Evolutionary conservation across 306 rosid genomes (phyloP), one percentile per base, ranked within the genome.

Genomic region (Albizia julibrissin): DNA sequence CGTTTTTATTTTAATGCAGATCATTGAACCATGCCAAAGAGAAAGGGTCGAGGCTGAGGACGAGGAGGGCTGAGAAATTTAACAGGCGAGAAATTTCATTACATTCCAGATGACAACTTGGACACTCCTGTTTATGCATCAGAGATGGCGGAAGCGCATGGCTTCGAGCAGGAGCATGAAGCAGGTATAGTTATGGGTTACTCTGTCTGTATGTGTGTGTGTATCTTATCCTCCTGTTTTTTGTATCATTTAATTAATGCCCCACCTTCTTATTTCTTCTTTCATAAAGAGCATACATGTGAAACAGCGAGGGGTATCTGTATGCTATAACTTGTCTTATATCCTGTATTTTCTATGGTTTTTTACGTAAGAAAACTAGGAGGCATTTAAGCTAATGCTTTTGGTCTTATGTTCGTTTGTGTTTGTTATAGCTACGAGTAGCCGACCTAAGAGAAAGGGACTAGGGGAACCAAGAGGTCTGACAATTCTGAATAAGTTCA

Each of bases 21-120:
- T 72, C 21, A 8, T 27, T 72, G 64, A 74, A 62, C 71, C 83
- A 79, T 86, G 87, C 65, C 78, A 1, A 83, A 80, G 78, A 80
- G 82, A 80, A 86, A 65, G 69, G 81, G 85, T 44, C 2, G 29
- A 29, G 29, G 29, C 29, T 2, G 29, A 29, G 29, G 79, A 54
- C 2, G 72, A 67, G 83, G n/a, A n/a, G n/a, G n/a, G n/a, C n/a
- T n/a, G n/a, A n/a, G n/a, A n/a, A n/a, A n/a, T n/a, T n/a, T n/a
- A n/a, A n/a, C n/a, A n/a, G 83, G 54, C 84, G 75, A 67, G 74
- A 58, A 80, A 80, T 58, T 19, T 65, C 82, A 70, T 58, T 56
- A 27, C 39, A 66, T 75, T 66, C 66, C 24, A 10, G 69, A 80
- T 72, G 46, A 1, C 5, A 67, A 74, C 42, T 21, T 68, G 77